Base-by-base conservation (phyloP, 2,329 filamentous ascomycete genomes). In the Coniella lustricola region DNA sequence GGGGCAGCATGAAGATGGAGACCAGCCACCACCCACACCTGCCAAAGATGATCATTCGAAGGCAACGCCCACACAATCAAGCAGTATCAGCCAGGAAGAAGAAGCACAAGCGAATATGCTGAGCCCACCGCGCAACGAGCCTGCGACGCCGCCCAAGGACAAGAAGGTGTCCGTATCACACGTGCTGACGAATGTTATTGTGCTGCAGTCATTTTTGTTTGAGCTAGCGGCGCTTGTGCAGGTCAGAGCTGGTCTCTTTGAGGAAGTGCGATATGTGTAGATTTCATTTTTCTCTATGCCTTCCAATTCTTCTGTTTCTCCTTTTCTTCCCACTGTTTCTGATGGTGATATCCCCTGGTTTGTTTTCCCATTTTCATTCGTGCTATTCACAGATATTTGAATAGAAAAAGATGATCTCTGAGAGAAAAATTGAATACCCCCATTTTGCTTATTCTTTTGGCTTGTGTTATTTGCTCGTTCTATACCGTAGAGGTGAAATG, bases 161-260 rank as follows among this genome's bases (percentile, higher is more conserved):
- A 67, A 64, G 42, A 74, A 72, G 9, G 83, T 81, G 7, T 87
- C 83, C 7, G 78, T 93, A 4, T 88, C 84, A 35, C 87, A 91
- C 62, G 71, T 91, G 10, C 69, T 93, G 53, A 91, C 87, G 5
- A 93, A 91, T 62, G 79, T 85, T 35, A 79, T 91, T 50, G 78
- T 91, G 44, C 71, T 90, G 49, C 87, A 93, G 63, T 85, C 86
- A 32, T 93, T 93, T 61, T 66, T 91, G 43, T 73, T 91, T 43
- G 87, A 93, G 64, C 65, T 91, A 48, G 82, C 85, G 2, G 84
- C 85, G 21, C 65, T 90, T 57, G 73, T 90, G 50, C 86, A 91
- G 63, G 82, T 86, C 32, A 74, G 87, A 47, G 85, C 84, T 20
- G 82, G 82, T 12, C 64, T 90, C 41, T 90, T 91, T 65, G 84